Evolutionary conservation across 2,329 filamentous ascomycete species (phyloP).

Genomic region (Aspergillus sp.): DNA sequence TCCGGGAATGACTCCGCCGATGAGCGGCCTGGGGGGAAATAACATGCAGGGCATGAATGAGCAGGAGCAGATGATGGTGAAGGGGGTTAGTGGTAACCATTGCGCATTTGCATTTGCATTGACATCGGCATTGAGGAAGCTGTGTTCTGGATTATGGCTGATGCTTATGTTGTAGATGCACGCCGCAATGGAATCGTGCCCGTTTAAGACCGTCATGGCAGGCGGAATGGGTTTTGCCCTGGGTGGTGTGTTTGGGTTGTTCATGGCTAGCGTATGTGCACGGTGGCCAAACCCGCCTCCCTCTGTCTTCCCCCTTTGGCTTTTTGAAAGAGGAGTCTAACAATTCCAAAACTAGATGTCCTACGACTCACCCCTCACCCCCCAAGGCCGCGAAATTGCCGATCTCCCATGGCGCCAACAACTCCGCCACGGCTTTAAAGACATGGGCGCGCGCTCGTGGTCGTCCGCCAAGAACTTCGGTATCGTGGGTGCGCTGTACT

Average conservation of each 20-base stretch:
- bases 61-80: conserved; percentile 42
- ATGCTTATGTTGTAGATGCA: conserved; percentile 54
- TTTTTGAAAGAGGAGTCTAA: too few relatives aligned
- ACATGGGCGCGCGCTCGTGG: conserved; percentile 81
- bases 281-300: neutral
- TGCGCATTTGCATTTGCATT: neutral
- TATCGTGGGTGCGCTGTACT: conserved; percentile 82
- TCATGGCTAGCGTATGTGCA: conserved; percentile 83
- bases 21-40: conserved; percentile 19
- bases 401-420: conserved; percentile 75
- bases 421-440: conserved; percentile 75
- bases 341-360: conserved; percentile 62
- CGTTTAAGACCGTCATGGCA: conserved; percentile 77
- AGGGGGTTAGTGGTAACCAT: conserved; percentile 28
- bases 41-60: conserved; percentile 36
- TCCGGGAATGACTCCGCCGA: conserved; percentile 25
- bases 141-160: neutral
- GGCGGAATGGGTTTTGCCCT: conserved; percentile 92
- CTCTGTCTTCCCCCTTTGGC: neutral
- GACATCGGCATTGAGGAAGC: neutral
- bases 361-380: conserved; percentile 83
- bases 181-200: conserved; percentile 82
- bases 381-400: conserved; percentile 46
- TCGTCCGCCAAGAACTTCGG: conserved; percentile 91
- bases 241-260: conserved; percentile 87